Evolutionary conservation across 2,329 filamentous ascomycete genomes (phyloP).

Genomic region (Neonectria faginata): DNA sequence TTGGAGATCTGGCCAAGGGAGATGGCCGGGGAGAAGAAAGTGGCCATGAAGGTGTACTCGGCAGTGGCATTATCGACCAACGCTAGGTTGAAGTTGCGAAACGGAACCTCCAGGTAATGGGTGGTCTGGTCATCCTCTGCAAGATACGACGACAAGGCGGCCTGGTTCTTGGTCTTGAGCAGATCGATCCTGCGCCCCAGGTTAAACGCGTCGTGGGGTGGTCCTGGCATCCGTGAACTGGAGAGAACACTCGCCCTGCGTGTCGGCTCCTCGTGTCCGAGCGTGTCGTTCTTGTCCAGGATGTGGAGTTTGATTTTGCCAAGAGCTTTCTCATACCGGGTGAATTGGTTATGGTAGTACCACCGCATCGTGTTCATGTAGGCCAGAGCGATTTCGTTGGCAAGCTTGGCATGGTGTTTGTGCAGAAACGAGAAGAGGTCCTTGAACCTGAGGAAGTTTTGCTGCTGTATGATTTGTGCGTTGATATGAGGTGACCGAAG

Average conservation of each 20-base stretch:
- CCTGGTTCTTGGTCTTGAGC: conserved; percentile 77
- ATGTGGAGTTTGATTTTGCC: conserved; percentile 86
- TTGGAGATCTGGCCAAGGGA: conserved; percentile 82
- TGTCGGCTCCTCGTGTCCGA: conserved; percentile 81
- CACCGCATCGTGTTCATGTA: conserved; percentile 99
- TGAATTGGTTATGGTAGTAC: conserved; percentile 96
- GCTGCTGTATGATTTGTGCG: conserved; percentile 95
- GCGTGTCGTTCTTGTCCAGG: conserved; percentile 84
- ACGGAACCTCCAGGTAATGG: conserved; percentile 90
- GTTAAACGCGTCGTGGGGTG: conserved; percentile 87
- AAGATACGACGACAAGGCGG: conserved; percentile 86
- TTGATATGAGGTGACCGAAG: conserved; percentile 96
- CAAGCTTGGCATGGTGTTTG: conserved; percentile 83
- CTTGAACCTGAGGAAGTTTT: conserved; percentile 88
- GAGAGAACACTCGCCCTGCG: conserved; percentile 72
- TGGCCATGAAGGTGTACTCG: conserved; percentile 92
- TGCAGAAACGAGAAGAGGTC: conserved; percentile 89
- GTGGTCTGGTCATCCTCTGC: conserved; percentile 89
- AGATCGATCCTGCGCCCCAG: conserved; percentile 88
- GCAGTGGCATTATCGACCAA: conserved; percentile 93
- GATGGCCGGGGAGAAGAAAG: conserved; percentile 85
- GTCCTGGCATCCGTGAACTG: conserved; percentile 58
- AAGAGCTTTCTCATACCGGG: conserved; percentile 84
- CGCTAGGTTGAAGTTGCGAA: conserved; percentile 94
- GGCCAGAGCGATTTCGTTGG: conserved; percentile 89